These are phyloP conservation scores for Pseudomassariella vexata DNA, from an alignment of 2,329 filamentous ascomycete species.

Conservation along the genomic window DNA sequence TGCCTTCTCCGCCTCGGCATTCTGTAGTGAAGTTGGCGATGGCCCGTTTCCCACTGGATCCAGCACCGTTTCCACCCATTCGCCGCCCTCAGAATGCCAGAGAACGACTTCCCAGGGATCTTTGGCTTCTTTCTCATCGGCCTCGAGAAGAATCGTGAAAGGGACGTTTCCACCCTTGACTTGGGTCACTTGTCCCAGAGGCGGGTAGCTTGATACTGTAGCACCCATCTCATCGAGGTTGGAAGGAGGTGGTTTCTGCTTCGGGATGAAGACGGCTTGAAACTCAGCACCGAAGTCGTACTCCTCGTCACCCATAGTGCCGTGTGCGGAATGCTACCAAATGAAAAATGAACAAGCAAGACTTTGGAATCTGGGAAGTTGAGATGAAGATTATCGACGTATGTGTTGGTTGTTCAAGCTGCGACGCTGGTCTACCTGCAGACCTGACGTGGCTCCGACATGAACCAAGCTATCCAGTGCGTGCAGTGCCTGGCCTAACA, in stretches of 20 bases:
- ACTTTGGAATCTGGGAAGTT: no score
- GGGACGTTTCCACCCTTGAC: conserved; percentile 40
- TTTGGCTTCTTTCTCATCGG: conserved; percentile 46
- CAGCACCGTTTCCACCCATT: conserved; percentile 48
- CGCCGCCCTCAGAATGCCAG: conserved; percentile 62
- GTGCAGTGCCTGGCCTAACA: no score
- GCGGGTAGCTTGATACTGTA: conserved; percentile 53
- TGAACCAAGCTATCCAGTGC: no score
- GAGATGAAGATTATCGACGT: no score
- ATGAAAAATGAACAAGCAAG: conserved; percentile 1
- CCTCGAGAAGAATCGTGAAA: conserved; percentile 67
- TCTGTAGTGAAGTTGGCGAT: conserved; percentile 46
- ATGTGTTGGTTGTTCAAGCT: no score
- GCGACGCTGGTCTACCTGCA: no score
- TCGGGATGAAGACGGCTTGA: conserved; percentile 29
- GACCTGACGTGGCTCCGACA: no score
- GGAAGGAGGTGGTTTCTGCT: conserved; percentile 26
- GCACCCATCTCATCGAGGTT: conserved; percentile 26
- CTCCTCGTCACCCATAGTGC: conserved; percentile 13
- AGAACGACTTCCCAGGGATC: conserved; percentile 66
- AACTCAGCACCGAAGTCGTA: conserved; percentile 31
- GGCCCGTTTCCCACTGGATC: conserved; percentile 14
- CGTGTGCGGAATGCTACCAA: conserved; percentile 1
- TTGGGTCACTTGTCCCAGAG: conserved; percentile 69
- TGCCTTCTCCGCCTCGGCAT: conserved; percentile 23